Conservation (phyloP, 2,329 filamentous ascomycete species). For the Ambrosiella xylebori region DNA sequence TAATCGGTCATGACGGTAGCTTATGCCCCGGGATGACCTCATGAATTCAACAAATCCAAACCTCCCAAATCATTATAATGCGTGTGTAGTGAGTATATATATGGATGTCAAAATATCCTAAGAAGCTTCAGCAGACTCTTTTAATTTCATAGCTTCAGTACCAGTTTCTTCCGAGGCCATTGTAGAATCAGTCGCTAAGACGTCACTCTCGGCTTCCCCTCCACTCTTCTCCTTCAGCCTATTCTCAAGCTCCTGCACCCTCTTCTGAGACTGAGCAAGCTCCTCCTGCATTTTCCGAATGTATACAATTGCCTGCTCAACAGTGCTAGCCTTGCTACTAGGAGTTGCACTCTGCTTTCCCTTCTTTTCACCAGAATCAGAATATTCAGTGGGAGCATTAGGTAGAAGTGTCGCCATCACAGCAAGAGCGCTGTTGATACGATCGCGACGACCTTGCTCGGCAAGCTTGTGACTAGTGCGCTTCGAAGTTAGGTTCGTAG, state of each 20-base stretch:
- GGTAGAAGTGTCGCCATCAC: conserved; percentile 84
- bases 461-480: conserved; percentile 95
- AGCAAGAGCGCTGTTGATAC: conserved; percentile 85
- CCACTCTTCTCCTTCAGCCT: conserved; percentile 26
- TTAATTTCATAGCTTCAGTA: too few relatives aligned
- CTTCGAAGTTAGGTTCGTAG: conserved; percentile 88
- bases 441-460: conserved; percentile 84
- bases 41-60: too few relatives aligned
- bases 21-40: too few relatives aligned
- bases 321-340: conserved; percentile 87
- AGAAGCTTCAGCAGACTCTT: too few relatives aligned
- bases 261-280: conserved; percentile 43
- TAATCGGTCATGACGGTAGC: neutral
- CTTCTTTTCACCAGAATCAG: conserved; percentile 29
- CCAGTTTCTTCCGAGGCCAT: too few relatives aligned
- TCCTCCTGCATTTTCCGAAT: conserved; percentile 73
- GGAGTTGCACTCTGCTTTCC: conserved; percentile 32
- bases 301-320: conserved; percentile 93
- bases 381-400: conserved; percentile 25
- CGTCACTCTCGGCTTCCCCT: neutral
- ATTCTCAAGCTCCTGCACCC: conserved; percentile 48
- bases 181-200: neutral
- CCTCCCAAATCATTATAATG: too few relatives aligned
- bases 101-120: too few relatives aligned
- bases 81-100: too few relatives aligned